A percentile compares a stretch with the other conserved stretches of the same genome.
phyloP scores from a whole-genome alignment of 2,329 filamentous ascomycete genomes.

The Claviceps sp. region DNA sequence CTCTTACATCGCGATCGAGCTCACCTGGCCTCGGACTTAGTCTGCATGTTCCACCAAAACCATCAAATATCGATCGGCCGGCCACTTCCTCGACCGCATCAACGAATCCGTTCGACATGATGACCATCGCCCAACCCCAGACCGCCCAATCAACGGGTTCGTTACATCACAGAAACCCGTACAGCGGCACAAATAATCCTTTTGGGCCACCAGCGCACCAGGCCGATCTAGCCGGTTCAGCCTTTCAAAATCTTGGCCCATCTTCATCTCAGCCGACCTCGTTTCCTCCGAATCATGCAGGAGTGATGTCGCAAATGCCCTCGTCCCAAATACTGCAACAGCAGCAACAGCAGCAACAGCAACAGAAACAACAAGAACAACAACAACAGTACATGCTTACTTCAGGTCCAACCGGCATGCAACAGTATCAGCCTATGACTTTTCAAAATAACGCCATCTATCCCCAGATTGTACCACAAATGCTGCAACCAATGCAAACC shows the following conservation, averaged over 20 bases:
- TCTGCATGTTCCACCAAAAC: conserved; percentile 17
- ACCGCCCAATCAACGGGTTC: conserved; percentile 53
- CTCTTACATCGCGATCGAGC: conserved; percentile 27
- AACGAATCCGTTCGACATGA: conserved; percentile 56
- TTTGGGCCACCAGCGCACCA: conserved; percentile 42
- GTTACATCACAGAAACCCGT: conserved; percentile 43
- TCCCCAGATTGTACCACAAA: conserved; percentile 20
- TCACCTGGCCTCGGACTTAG: conserved; percentile 19
- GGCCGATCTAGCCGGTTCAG: conserved; percentile 40
- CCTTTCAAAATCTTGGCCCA: conserved; percentile 65
- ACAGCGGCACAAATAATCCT: conserved; percentile 50
- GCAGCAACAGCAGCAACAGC: conserved; percentile 21
- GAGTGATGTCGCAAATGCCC: neutral
- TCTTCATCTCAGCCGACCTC: conserved; percentile 42
- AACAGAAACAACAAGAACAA: conserved; percentile 20
- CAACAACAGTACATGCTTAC: conserved; percentile 24
- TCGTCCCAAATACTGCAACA: conserved; percentile 13
- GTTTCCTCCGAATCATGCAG: conserved; percentile 53
- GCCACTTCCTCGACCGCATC: conserved; percentile 33
- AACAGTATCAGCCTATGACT: conserved; percentile 23
- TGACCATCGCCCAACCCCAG: conserved; percentile 40
- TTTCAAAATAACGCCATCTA: conserved; percentile 33
- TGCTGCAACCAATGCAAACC: conserved; percentile 24
- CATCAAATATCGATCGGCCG: conserved; percentile 18
- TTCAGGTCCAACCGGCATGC: conserved; percentile 27